Conservation (phyloP, 345 rosid genomes). For the Hibiscus trionum region DNA sequence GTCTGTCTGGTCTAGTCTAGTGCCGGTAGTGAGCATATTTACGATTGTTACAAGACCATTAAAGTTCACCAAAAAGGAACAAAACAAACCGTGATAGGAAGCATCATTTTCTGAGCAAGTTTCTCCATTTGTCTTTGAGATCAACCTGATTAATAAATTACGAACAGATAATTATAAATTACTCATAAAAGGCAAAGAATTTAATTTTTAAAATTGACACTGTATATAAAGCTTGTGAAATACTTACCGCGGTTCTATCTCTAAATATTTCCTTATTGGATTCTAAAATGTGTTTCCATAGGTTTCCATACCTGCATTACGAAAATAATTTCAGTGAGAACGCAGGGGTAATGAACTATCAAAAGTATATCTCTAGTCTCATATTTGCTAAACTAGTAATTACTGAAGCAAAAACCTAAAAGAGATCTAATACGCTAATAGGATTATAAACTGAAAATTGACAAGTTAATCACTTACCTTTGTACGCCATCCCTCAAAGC, state of each 20-base stretch:
- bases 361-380: neutral
- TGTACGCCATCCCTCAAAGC: slow-evolving; percentile 37
- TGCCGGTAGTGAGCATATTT: neutral
- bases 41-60: neutral
- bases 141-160: slow-evolving; percentile 28
- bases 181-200: neutral
- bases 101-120: slow-evolving; percentile 28
- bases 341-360: neutral
- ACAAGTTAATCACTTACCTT: slow-evolving; percentile 18
- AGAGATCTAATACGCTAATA: no score
- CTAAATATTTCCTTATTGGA: slow-evolving; percentile 15
- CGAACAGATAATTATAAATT: neutral
- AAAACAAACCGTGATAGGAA: neutral
- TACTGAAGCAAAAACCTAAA: neutral
- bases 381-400: neutral
- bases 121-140: slow-evolving; percentile 70
- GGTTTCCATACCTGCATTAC: slow-evolving; percentile 35
- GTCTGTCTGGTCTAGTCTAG: no score
- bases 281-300: slow-evolving; percentile 37
- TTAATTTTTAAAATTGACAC: no score
- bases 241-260: slow-evolving; percentile 40
- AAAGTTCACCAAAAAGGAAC: neutral
- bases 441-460: no score
- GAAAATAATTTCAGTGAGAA: neutral
- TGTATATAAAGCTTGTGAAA: neutral